Percentiles rank a stretch among this genome's conserved stretches.
These are phyloP conservation scores for Alternaria brassicicola DNA, from an alignment of 2,329 filamentous ascomycete species.

Conservation along the genomic window DNA sequence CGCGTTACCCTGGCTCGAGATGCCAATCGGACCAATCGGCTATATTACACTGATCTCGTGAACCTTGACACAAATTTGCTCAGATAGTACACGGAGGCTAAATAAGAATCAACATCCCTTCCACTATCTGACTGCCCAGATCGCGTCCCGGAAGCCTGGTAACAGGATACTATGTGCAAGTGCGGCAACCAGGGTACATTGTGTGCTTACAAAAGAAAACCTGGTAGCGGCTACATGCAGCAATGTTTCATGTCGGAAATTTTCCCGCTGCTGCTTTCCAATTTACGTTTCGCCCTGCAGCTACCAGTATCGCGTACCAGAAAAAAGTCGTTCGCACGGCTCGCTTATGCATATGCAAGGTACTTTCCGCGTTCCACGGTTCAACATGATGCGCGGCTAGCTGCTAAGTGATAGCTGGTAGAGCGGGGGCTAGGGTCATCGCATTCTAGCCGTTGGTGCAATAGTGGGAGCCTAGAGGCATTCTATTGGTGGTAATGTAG, in stretches of 20 bases:
- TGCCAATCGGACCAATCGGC: not conserved
- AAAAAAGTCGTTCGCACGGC: not conserved
- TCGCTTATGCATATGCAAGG: slow-evolving; percentile 23
- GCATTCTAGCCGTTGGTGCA: not conserved
- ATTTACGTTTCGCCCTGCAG: not conserved
- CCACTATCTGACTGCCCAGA: not conserved
- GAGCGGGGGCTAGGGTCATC: not conserved
- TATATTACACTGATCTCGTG: not conserved
- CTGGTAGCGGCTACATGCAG: slow-evolving; percentile 1
- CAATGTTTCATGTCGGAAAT: not conserved
- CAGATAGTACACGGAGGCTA: not conserved
- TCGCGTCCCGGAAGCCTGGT: slow-evolving; percentile 3
- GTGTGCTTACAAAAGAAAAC: not conserved
- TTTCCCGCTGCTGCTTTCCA: not conserved
- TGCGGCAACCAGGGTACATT: not conserved
- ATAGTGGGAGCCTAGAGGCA: not conserved
- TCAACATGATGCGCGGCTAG: not conserved
- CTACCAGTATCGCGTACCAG: not conserved
- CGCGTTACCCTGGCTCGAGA: not conserved
- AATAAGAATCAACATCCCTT: not conserved
- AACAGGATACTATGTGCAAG: not conserved
- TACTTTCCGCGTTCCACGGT: not conserved
- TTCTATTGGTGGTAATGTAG: not conserved
- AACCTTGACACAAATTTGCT: not conserved
- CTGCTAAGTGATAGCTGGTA: slow-evolving; percentile 1